These are phyloP conservation scores for Colletotrichum caudatum DNA, from an alignment of 2,329 filamentous ascomycete genomes.

Conservation along the genomic window DNA sequence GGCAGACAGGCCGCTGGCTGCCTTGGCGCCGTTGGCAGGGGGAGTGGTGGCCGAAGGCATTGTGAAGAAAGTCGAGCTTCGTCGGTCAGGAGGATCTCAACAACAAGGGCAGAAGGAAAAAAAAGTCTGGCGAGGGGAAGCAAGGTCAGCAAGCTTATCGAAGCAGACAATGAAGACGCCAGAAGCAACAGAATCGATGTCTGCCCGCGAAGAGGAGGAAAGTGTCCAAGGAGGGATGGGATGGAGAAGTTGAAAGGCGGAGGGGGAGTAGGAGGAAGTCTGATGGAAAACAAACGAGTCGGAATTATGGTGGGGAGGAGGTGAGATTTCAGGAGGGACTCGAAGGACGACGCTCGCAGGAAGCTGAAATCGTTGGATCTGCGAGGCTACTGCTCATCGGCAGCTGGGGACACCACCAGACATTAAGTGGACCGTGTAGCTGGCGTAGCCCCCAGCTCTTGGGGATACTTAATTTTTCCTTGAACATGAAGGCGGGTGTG, in stretches of 20 bases:
- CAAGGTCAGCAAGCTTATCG: slow-evolving; percentile 42
- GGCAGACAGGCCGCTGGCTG: slow-evolving; percentile 71
- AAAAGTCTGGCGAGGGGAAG: slow-evolving; percentile 43
- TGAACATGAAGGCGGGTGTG: slow-evolving; percentile 27
- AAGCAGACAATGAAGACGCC: slow-evolving; percentile 40
- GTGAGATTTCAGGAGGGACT: slow-evolving; percentile 43
- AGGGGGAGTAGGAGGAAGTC: slow-evolving; percentile 40
- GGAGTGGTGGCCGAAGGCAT: slow-evolving; percentile 63
- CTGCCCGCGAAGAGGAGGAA: slow-evolving; percentile 32
- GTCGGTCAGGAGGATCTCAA: slow-evolving; percentile 38
- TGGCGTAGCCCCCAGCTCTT: slow-evolving; percentile 42
- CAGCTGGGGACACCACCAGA: slow-evolving; percentile 44
- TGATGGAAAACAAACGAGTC: slow-evolving; percentile 38
- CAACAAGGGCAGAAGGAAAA: slow-evolving; percentile 38
- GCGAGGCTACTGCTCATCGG: slow-evolving; percentile 43
- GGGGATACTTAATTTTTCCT: slow-evolving; percentile 12
- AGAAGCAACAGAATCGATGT: slow-evolving; percentile 33
- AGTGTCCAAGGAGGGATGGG: slow-evolving; percentile 24
- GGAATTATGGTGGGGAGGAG: slow-evolving; percentile 41
- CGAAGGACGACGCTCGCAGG: slow-evolving; percentile 40
- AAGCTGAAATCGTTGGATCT: slow-evolving; percentile 44
- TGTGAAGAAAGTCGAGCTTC: slow-evolving; percentile 49
- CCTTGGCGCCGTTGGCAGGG: slow-evolving; percentile 59
- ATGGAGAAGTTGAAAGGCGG: slow-evolving; percentile 30
- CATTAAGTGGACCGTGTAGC: slow-evolving; percentile 43